Conservation (phyloP, 2,329 filamentous ascomycete species). For the Kalmusia sp. region DNA sequence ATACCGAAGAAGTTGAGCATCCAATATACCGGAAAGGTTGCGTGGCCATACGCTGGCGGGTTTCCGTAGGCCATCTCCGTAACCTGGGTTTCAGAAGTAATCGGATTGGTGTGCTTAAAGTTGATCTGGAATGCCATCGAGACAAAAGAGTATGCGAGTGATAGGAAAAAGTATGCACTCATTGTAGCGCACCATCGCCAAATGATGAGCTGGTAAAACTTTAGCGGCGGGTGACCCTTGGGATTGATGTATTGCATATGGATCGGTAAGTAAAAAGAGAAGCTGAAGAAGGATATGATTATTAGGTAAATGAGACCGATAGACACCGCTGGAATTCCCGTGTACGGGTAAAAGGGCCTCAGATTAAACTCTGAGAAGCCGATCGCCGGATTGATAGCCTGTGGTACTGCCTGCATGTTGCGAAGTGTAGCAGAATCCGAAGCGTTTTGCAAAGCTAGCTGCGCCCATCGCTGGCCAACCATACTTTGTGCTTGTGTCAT, state of each 20-base stretch:
- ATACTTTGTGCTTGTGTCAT: slow-evolving; percentile 53
- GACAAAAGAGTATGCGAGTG: slow-evolving; percentile 68
- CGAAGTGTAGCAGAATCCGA: slow-evolving; percentile 47
- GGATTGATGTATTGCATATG: slow-evolving; percentile 66
- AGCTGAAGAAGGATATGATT: slow-evolving; percentile 72
- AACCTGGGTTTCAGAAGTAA: slow-evolving; percentile 53
- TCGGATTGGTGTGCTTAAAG: slow-evolving; percentile 54
- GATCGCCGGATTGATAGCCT: slow-evolving; percentile 63
- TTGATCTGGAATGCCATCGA: slow-evolving; percentile 69
- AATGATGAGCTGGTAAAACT: slow-evolving; percentile 64
- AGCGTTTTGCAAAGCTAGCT: slow-evolving; percentile 50
- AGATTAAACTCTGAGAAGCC: slow-evolving; percentile 65
- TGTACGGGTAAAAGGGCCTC: slow-evolving; percentile 64
- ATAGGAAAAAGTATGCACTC: slow-evolving; percentile 66
- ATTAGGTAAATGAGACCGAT: slow-evolving; percentile 73
- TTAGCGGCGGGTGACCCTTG: slow-evolving; percentile 63
- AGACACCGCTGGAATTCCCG: slow-evolving; percentile 63
- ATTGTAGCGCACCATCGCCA: slow-evolving; percentile 66
- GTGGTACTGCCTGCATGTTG: slow-evolving; percentile 57
- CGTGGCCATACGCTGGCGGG: slow-evolving; percentile 63
- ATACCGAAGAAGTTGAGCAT: slow-evolving; percentile 70
- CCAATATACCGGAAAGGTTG: slow-evolving; percentile 68
- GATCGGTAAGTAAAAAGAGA: slow-evolving; percentile 69
- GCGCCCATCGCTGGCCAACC: slow-evolving; percentile 58
- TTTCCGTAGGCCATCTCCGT: slow-evolving; percentile 49